phyloP scores from a whole-genome alignment of 2,329 filamentous ascomycete species.

The Onygenales sp. region DNA sequence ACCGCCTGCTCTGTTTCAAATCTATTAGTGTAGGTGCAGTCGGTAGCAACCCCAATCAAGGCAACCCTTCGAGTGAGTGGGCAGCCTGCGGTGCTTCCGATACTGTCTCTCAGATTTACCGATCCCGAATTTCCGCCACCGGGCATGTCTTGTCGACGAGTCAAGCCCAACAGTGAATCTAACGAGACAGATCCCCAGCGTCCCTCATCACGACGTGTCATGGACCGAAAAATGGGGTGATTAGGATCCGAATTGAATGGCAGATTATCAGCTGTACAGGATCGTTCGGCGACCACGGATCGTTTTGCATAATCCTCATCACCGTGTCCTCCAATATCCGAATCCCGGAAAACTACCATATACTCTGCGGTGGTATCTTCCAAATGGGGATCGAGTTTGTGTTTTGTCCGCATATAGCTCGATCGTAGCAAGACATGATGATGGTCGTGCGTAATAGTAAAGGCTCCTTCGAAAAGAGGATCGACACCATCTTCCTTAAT shows the following conservation, averaged over 20 bases:
- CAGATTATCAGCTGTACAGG: conserved; percentile 67
- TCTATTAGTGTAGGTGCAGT: conserved; percentile 72
- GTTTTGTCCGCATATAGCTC: conserved; percentile 64
- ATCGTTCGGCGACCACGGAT: conserved; percentile 33
- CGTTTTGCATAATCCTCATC: conserved; percentile 61
- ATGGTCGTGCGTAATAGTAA: conserved; percentile 68
- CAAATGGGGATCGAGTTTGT: conserved; percentile 60
- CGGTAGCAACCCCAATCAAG: conserved; percentile 81
- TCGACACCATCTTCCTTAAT: conserved; percentile 64
- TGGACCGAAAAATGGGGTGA: conserved; percentile 49
- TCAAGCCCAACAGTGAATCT: conserved; percentile 56
- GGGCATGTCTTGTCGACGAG: conserved; percentile 56
- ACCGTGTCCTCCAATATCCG: conserved; percentile 55
- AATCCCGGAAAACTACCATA: conserved; percentile 89
- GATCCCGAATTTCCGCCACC: conserved; percentile 58
- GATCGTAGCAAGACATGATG: conserved; percentile 75
- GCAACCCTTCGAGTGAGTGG: conserved; percentile 86
- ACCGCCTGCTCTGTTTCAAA: conserved; percentile 56
- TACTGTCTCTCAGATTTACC: conserved; percentile 66
- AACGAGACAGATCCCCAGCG: conserved; percentile 54
- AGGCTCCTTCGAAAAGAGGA: conserved; percentile 85
- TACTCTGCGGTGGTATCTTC: conserved; percentile 52
- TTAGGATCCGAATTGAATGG: conserved; percentile 66
- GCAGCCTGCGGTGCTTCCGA: conserved; percentile 77
- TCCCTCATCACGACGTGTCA: conserved; percentile 40